These are phyloP conservation scores for Mycena venus DNA, from an alignment of 768 basidiomycete species.

Conservation along the genomic window DNA sequence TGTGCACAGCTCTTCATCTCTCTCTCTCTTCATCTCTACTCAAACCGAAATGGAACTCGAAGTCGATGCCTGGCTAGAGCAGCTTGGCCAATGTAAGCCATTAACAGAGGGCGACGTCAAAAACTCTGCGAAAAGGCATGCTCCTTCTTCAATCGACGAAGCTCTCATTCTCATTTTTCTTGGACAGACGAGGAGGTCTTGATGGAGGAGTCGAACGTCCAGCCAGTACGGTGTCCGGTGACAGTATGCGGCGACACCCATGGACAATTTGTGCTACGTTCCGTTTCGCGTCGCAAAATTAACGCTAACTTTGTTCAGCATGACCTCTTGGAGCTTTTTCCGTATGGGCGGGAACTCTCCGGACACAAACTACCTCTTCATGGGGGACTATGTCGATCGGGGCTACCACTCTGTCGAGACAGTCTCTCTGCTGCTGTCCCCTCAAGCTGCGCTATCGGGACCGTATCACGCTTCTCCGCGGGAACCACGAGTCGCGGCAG, in stretches of 20 bases:
- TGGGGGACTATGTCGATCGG: conserved; percentile 99
- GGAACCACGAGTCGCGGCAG: conserved; percentile 99
- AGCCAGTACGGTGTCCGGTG: conserved; percentile 98
- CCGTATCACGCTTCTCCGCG: conserved; percentile 96
- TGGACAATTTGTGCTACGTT: conserved; percentile 93
- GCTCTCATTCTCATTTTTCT: conserved; percentile 29
- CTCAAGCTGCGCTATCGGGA: conserved; percentile 98
- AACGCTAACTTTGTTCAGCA: conserved; percentile 69
- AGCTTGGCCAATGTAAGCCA: conserved; percentile 97
- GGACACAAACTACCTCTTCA: conserved; percentile 99
- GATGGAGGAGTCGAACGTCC: conserved; percentile 99
- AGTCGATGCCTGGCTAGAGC: conserved; percentile 97
- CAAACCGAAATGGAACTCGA: conserved; percentile 67
- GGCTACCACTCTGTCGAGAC: conserved; percentile 99
- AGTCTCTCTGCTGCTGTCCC: conserved; percentile 95
- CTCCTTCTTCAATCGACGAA: conserved; percentile 28
- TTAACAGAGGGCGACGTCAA: conserved; percentile 96
- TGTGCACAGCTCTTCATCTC: too few relatives aligned
- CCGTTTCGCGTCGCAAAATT: conserved; percentile 11
- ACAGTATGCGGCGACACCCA: conserved; percentile 99
- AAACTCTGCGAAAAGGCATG: conserved; percentile 97
- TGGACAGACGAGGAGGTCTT: conserved; percentile 99
- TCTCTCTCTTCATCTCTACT: not conserved
- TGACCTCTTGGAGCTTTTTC: conserved; percentile 98
- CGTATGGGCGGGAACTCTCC: conserved; percentile 98